Evolutionary conservation across 2,329 filamentous ascomycete species (phyloP).

Genomic region (Penicillium corylophilum): DNA sequence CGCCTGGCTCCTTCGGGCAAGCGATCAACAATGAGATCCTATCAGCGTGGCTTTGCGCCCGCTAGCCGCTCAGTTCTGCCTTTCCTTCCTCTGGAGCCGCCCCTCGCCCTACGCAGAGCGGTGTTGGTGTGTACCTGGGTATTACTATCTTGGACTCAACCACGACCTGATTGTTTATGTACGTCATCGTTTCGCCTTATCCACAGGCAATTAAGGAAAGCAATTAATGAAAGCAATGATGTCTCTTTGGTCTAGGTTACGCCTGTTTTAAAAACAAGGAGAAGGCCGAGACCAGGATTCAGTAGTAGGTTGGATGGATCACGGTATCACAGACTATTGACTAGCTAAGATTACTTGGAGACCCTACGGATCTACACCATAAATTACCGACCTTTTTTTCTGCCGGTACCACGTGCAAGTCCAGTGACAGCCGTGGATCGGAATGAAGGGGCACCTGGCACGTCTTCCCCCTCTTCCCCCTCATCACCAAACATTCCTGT

Average conservation of each 20-base stretch:
- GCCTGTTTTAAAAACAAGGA: not conserved
- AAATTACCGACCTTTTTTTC: not conserved
- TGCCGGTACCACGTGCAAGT: constrained; percentile 11
- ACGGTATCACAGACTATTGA: not conserved
- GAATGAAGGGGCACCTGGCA: constrained; percentile 14
- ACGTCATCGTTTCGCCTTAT: not conserved
- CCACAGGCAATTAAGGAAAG: not conserved
- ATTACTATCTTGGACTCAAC: not conserved
- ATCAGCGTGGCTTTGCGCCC: constrained; percentile 2
- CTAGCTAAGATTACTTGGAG: not conserved
- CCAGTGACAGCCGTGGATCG: constrained; percentile 8
- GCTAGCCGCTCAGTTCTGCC: constrained; percentile 1
- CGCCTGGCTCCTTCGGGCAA: constrained; percentile 10
- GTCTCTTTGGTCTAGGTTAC: too few relatives aligned
- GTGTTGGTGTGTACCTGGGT: not conserved
- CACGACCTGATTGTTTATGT: not conserved
- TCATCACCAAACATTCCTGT: constrained; percentile 14
- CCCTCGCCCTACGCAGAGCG: not conserved
- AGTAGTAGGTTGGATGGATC: not conserved
- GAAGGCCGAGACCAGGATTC: not conserved
- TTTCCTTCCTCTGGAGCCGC: not conserved
- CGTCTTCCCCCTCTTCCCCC: constrained; percentile 7
- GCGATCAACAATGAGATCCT: constrained; percentile 13
- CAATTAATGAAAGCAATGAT: too few relatives aligned
- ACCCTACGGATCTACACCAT: not conserved